Evolutionary conservation across 371 early-diverging fungal genomes (phyloP).

Genomic region (Coemansia sp.): DNA sequence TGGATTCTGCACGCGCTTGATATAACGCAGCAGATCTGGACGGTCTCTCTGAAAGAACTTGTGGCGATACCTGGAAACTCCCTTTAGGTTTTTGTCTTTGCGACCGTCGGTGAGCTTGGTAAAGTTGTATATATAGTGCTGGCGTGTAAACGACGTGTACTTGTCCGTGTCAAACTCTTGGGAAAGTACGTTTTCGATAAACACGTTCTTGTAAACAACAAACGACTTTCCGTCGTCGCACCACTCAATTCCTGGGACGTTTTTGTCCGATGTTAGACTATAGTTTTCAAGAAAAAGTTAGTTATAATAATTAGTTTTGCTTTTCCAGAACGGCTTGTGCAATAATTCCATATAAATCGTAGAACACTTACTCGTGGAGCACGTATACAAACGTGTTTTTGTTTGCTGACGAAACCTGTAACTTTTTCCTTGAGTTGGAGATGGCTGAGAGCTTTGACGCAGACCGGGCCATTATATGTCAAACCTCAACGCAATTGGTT

Average conservation of each 20-base stretch:
- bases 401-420: conserved; percentile 18
- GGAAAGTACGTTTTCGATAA: conserved; percentile 8
- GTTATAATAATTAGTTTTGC: background rate
- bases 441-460: background rate
- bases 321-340: background rate
- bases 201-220: conserved; percentile 1
- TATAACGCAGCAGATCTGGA: conserved; percentile 5
- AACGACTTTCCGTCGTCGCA: conserved; percentile 17
- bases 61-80: conserved; percentile 14
- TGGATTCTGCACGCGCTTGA: background rate
- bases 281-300: too few relatives aligned
- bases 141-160: conserved; percentile 38
- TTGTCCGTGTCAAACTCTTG: conserved; percentile 23
- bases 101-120: conserved; percentile 38
- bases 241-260: conserved; percentile 22
- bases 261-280: conserved; percentile 18
- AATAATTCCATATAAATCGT: background rate
- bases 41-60: conserved; percentile 15
- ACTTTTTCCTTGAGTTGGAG: background rate
- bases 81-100: conserved; percentile 18
- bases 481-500: background rate
- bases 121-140: conserved; percentile 44
- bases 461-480: background rate
- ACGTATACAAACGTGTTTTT: conserved; percentile 19
- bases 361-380: conserved; percentile 16